A percentile compares a stretch with the other conserved stretches of the same genome.
phyloP scores from a whole-genome alignment of 495 filamentous ascomycete genomes.

The Xylaria bambusicola region DNA sequence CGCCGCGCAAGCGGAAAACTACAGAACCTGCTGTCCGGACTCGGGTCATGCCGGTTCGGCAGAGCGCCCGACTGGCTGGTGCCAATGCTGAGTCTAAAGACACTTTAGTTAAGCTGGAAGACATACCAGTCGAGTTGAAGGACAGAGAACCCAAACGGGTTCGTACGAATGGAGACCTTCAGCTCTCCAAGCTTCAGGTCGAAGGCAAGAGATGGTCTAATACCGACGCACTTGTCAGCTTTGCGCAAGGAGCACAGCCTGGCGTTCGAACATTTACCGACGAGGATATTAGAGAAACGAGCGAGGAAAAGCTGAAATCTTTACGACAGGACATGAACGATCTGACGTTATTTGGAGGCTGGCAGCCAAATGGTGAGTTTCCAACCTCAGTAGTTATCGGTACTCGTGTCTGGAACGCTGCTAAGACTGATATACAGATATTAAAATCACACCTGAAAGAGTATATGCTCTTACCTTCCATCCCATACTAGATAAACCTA shows the following conservation, averaged over 20 bases:
- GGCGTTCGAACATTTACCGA: constrained; percentile 78
- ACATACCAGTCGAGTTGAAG: constrained; percentile 32
- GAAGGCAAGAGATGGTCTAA: constrained; percentile 66
- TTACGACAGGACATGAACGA: constrained; percentile 80
- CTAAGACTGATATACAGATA: constrained; percentile 55
- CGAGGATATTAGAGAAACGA: constrained; percentile 79
- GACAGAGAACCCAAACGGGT: constrained; percentile 41
- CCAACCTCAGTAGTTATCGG: background rate
- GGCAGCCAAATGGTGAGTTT: constrained; percentile 69
- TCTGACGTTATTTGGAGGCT: constrained; percentile 77
- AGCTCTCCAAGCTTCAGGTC: constrained; percentile 76
- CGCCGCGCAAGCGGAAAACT: constrained; percentile 31
- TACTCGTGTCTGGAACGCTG: background rate
- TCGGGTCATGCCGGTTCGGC: constrained; percentile 45
- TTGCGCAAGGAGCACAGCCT: constrained; percentile 69
- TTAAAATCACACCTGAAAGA: constrained; percentile 90
- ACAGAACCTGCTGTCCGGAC: constrained; percentile 32
- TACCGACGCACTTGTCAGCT: constrained; percentile 31
- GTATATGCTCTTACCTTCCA: constrained; percentile 90
- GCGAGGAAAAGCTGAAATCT: constrained; percentile 72
- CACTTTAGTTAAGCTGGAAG: constrained; percentile 23
- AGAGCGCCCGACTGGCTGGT: constrained; percentile 55
- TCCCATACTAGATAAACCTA: constrained; percentile 76
- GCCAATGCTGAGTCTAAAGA: constrained; percentile 37
- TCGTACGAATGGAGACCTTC: constrained; percentile 56